These are phyloP conservation scores for Coemansia sp. DNA, from an alignment of 192 early-diverging fungal species.

Conservation along the genomic window DNA sequence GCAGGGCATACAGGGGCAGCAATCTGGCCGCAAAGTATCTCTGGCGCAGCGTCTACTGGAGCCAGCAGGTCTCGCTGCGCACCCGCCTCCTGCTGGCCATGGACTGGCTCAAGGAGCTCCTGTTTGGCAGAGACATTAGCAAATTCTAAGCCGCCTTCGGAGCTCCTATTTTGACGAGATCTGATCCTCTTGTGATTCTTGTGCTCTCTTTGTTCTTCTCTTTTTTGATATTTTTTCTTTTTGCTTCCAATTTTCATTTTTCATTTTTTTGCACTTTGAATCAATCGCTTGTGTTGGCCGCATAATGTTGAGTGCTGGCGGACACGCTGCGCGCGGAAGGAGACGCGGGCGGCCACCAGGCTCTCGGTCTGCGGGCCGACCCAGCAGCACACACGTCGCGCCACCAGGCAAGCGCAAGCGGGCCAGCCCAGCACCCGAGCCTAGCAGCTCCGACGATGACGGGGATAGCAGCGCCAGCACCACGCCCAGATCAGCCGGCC, in stretches of 20 bases:
- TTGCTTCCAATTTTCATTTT: neutral
- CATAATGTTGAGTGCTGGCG: constrained; percentile 14
- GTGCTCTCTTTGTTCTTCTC: neutral
- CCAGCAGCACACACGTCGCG: neutral
- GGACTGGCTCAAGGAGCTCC: constrained; percentile 89
- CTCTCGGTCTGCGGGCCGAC: constrained; percentile 2
- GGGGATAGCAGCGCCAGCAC: neutral
- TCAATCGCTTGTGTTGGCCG: neutral
- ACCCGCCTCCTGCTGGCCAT: constrained; percentile 80
- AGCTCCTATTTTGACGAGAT: neutral
- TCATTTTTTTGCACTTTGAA: constrained; percentile 2
- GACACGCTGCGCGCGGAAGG: constrained; percentile 29
- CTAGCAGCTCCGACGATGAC: neutral
- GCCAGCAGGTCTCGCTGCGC: constrained; percentile 66
- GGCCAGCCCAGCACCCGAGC: neutral
- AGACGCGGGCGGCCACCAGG: constrained; percentile 53
- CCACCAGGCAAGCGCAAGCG: constrained; percentile 2
- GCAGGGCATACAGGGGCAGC: constrained; percentile 46
- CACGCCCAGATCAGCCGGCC: neutral
- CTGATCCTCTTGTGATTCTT: neutral
- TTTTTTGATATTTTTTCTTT: constrained; percentile 10
- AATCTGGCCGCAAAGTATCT: constrained; percentile 54
- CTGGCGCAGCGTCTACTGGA: constrained; percentile 58
- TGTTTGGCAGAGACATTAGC: constrained; percentile 90
- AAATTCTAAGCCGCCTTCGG: constrained; percentile 17